Evolutionary conservation across 2,329 filamentous ascomycete species (phyloP), one percentile per base, ranked within the genome.

Genomic region (Cryphonectria radicalis): DNA sequence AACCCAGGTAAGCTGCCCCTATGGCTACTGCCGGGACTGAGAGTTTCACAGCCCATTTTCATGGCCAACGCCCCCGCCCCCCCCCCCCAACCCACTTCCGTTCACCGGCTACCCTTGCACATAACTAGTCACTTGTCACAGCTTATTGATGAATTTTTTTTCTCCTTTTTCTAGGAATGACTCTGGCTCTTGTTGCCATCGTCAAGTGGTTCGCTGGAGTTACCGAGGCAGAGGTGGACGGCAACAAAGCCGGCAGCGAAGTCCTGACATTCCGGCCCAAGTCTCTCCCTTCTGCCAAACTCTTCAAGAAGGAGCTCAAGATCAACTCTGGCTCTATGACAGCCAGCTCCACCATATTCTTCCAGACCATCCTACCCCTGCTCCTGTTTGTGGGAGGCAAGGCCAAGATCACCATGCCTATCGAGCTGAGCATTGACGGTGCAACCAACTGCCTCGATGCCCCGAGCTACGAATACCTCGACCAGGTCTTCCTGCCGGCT

Each of bases 341-440:
- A 0, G 86, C 88, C 0, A 90, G 88, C 75, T 81, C 85, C 1
- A 76, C 89, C n/a, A 82, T 91, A 13, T 84, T 90, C 70, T 82
- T 91, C 72, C 89, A 91, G 77, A 87, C 89, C 1, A 79, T 90
- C 17, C 79, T 91, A 4, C 89, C 89, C 0, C 89, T 87, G 73
- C 80, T 90, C 1, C 76, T 91, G 11, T 89, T 88, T 70, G 84
- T 87, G 0, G 81, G 83, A 28, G 82, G 68, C 25, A 57, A 69
- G 22, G 35, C 82, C 71, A 80, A 80, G 8, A 76, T 73, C n/a
- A 77, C 75, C 11, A 80, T 83, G 40, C 82, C 84, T 2, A 79
- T 90, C n/a, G 82, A 82, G 37, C 75, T 90, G 3, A 81, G 83
- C 35, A 84, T 91, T 11, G 81, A 83, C 1, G 89, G 89, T 6